Evolutionary conservation across 176 grass and related monocot genomes (phyloP).

Genomic region (Bothriochloa decipiens): DNA sequence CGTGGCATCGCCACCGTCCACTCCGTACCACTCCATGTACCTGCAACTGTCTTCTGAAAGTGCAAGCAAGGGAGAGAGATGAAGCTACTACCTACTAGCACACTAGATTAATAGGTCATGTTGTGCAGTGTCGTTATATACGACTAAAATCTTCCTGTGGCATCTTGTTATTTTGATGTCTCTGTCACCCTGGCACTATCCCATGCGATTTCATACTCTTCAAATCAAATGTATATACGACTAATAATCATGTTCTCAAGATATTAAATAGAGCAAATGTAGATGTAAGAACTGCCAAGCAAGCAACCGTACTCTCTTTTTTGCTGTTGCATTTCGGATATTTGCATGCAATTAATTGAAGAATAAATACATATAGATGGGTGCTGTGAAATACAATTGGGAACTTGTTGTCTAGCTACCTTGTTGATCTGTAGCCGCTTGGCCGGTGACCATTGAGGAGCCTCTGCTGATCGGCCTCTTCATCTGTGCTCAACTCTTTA

Average conservation of each 20-base stretch:
- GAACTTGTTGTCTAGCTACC: constrained; percentile 1
- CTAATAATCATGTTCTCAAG: background rate
- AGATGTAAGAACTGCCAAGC: background rate
- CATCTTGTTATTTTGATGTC: constrained; percentile 6
- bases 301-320: background rate
- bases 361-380: background rate
- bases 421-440: constrained; percentile 37
- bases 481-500: constrained; percentile 46
- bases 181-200: constrained; percentile 15
- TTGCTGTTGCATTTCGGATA: background rate
- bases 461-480: constrained; percentile 57
- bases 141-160: background rate
- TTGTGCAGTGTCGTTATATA: background rate
- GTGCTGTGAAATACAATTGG: too few relatives aligned
- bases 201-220: background rate
- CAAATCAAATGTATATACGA: background rate
- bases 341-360: background rate
- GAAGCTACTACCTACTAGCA: too few relatives aligned
- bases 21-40: constrained; percentile 34
- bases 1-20: background rate
- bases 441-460: constrained; percentile 25
- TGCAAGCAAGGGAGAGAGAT: background rate
- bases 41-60: constrained; percentile 31
- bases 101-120: background rate
- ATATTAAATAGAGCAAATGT: background rate